Evolutionary conservation across 2,329 filamentous ascomycete species (phyloP).

Genomic region (Diaporthe capsici): DNA sequence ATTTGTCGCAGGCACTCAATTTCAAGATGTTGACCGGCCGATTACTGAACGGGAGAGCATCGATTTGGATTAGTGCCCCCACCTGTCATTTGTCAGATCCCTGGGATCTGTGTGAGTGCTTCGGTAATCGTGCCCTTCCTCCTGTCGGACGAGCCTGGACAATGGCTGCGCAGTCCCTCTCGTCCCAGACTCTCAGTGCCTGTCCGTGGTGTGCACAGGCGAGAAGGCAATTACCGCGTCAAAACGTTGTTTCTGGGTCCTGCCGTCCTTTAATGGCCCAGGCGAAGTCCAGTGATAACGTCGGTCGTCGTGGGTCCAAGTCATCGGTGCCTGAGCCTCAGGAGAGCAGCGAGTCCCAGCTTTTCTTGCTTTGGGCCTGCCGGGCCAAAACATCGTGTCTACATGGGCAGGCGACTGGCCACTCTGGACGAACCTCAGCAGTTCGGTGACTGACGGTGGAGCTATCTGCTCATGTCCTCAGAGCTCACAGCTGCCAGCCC

Average conservation of each 20-base stretch:
- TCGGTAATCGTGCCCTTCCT: constrained; percentile 17
- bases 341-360: not conserved
- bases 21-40: not conserved
- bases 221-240: constrained; percentile 5
- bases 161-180: constrained; percentile 12
- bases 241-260: not conserved
- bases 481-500: not conserved
- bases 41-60: not conserved
- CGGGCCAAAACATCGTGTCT: not conserved
- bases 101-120: constrained; percentile 19
- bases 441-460: not conserved
- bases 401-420: not conserved
- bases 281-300: not conserved
- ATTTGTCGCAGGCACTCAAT: constrained; percentile 26
- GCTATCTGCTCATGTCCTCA: not conserved
- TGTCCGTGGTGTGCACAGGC: constrained; percentile 9
- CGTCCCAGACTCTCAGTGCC: constrained; percentile 5
- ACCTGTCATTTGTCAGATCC: constrained; percentile 28
- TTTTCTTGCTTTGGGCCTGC: not conserved
- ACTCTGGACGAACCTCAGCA: constrained; percentile 10
- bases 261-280: not conserved
- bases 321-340: not conserved
- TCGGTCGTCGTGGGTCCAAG: constrained; percentile 13
- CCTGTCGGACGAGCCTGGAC: not conserved
- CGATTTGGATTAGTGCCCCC: constrained; percentile 16